phyloP scores from a whole-genome alignment of 108 stramenopile genomes.

The Nitzschia sp. region DNA sequence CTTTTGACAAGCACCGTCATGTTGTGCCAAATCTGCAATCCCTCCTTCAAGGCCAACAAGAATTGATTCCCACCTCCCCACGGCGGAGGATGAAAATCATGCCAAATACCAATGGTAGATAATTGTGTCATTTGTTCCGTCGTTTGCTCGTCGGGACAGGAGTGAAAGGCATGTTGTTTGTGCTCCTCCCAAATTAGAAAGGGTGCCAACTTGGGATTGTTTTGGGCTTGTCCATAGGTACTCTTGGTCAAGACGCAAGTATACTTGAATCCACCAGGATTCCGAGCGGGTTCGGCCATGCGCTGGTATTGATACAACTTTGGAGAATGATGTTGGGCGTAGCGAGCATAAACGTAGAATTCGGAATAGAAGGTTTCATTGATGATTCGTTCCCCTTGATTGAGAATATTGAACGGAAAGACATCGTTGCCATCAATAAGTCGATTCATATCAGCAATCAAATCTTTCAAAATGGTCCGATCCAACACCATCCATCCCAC shows the following conservation, averaged over 20 bases:
- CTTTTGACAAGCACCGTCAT: constrained; percentile 5
- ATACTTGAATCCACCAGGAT: constrained; percentile 9
- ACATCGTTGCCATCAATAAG: not conserved
- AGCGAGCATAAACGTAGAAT: constrained; percentile 15
- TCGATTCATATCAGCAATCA: constrained; percentile 10
- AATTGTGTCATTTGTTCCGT: constrained; percentile 10
- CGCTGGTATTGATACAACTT: not conserved
- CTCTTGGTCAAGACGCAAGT: constrained; percentile 18
- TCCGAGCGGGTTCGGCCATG: constrained; percentile 7
- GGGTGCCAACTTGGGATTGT: constrained; percentile 1
- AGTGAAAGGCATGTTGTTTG: constrained; percentile 12
- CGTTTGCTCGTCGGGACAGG: constrained; percentile 14
- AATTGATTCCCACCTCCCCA: constrained; percentile 36
- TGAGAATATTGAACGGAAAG: constrained; percentile 22
- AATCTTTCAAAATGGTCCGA: constrained; percentile 2
- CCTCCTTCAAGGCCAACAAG: constrained; percentile 15
- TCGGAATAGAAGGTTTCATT: constrained; percentile 23
- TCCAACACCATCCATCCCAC: constrained; percentile 31
- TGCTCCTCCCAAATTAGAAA: constrained; percentile 22
- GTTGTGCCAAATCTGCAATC: not conserved
- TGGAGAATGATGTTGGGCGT: not conserved
- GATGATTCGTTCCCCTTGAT: constrained; percentile 17
- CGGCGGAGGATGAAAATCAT: constrained; percentile 27
- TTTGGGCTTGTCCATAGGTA: constrained; percentile 8
- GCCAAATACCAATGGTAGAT: constrained; percentile 24